Evolutionary conservation across 441 rosid genomes (phyloP).

Genomic region (Arabidopsis hybrid): DNA sequence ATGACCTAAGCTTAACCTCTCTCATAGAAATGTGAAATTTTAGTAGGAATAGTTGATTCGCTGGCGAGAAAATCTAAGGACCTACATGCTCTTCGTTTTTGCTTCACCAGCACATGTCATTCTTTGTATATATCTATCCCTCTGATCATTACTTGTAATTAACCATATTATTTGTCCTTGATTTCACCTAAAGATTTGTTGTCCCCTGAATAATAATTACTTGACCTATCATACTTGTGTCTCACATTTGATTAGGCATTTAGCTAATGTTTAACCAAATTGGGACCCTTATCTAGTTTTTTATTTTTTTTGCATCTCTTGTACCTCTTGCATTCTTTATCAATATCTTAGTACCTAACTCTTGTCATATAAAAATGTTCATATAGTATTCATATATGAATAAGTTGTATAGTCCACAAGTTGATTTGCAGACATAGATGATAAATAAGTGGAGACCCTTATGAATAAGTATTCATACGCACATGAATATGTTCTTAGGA

Average conservation of each 20-base stretch:
- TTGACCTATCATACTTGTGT: conserved; percentile 8
- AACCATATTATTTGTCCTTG: neutral
- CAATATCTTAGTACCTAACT: neutral
- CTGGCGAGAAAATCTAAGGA: neutral
- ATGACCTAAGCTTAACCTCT: conserved; percentile 4
- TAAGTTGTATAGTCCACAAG: conserved; percentile 16
- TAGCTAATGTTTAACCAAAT: neutral
- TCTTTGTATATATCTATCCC: neutral
- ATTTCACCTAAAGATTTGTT: neutral
- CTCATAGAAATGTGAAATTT: neutral
- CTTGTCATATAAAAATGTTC: neutral
- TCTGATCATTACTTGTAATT: neutral
- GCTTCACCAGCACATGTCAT: neutral
- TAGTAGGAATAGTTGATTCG: neutral
- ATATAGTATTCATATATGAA: neutral
- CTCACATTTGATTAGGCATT: conserved; percentile 7
- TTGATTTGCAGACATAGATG: conserved; percentile 1
- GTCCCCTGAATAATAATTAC: conserved; percentile 17
- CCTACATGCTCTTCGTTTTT: neutral
- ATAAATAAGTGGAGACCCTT: no score
- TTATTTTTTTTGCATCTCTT: neutral
- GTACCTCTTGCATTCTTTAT: neutral
- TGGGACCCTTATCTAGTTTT: no score
- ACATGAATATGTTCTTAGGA: no score
- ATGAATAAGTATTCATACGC: no score